Evolutionary conservation across 768 basidiomycete species (phyloP).

Genomic region (Paxillus involutus): DNA sequence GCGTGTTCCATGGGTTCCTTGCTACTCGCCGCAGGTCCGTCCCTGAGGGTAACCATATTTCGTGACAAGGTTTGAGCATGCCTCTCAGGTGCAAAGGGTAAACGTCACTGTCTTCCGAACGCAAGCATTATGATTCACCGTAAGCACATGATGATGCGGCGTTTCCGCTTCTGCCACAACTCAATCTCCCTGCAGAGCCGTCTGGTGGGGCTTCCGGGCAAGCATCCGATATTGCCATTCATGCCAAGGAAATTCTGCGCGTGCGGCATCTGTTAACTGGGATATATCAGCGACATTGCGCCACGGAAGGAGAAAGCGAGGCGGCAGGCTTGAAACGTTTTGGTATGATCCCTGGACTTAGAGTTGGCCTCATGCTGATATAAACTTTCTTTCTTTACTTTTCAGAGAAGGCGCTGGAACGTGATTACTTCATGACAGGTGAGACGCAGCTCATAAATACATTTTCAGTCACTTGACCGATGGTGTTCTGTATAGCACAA

Average conservation of each 20-base stretch:
- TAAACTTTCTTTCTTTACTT: slow-evolving; percentile 2
- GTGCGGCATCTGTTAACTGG: slow-evolving; percentile 80
- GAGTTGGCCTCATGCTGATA: slow-evolving; percentile 20
- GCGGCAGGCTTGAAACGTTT: slow-evolving; percentile 72
- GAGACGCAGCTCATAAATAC: slow-evolving; percentile 11
- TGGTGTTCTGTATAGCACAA: slow-evolving; percentile 54
- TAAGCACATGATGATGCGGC: slow-evolving; percentile 36
- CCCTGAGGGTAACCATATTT: slow-evolving; percentile 3
- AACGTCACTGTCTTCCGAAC: slow-evolving; percentile 89
- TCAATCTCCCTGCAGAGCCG: slow-evolving; percentile 61
- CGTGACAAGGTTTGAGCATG: slow-evolving; percentile 11
- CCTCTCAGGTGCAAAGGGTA: slow-evolving; percentile 70
- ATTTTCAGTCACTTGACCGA: slow-evolving; percentile 16
- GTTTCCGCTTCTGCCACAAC: slow-evolving; percentile 1
- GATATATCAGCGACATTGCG: slow-evolving; percentile 90
- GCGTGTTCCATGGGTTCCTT: slow-evolving; percentile 97
- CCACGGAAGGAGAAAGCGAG: slow-evolving; percentile 58
- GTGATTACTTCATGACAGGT: slow-evolving; percentile 97
- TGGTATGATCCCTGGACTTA: slow-evolving; percentile 47
- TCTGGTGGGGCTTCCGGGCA: slow-evolving; percentile 96
- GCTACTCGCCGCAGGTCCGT: slow-evolving; percentile 76
- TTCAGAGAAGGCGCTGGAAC: slow-evolving; percentile 83
- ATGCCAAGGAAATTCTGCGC: slow-evolving; percentile 93
- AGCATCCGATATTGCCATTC: slow-evolving; percentile 96
- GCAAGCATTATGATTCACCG: slow-evolving; percentile 99